These are phyloP conservation scores for Penicillium paxilli DNA, from an alignment of 495 filamentous ascomycete species.

Conservation along the genomic window DNA sequence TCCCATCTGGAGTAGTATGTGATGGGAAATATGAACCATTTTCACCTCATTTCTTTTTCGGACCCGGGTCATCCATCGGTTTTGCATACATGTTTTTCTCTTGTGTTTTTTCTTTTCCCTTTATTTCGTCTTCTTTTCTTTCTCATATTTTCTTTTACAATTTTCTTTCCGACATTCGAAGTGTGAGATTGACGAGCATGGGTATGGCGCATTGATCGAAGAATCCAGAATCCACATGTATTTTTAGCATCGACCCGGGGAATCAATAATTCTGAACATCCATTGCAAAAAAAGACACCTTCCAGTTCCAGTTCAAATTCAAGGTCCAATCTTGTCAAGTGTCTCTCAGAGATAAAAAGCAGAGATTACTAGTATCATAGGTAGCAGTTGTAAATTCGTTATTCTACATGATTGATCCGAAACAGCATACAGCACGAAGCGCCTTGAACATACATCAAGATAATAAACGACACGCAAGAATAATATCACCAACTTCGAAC, in stretches of 20 bases:
- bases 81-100: no score
- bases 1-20: no score
- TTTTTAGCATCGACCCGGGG: not conserved
- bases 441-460: slow-evolving; percentile 9
- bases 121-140: not conserved
- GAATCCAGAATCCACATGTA: not conserved
- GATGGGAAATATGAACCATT: not conserved
- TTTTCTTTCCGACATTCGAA: not conserved
- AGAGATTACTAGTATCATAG: not conserved
- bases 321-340: no score
- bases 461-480: slow-evolving; percentile 20
- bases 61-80: not conserved
- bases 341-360: not conserved
- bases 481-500: not conserved
- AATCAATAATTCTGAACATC: not conserved
- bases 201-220: not conserved
- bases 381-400: not conserved
- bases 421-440: slow-evolving; percentile 10
- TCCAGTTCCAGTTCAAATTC: no score
- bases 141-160: no score
- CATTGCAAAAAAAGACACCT: not conserved
- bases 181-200: not conserved
- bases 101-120: not conserved
- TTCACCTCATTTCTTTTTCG: not conserved
- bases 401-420: slow-evolving; percentile 1